Base-by-base conservation (phyloP, 495 filamentous ascomycete genomes). In the Penicillium mononematosum region DNA sequence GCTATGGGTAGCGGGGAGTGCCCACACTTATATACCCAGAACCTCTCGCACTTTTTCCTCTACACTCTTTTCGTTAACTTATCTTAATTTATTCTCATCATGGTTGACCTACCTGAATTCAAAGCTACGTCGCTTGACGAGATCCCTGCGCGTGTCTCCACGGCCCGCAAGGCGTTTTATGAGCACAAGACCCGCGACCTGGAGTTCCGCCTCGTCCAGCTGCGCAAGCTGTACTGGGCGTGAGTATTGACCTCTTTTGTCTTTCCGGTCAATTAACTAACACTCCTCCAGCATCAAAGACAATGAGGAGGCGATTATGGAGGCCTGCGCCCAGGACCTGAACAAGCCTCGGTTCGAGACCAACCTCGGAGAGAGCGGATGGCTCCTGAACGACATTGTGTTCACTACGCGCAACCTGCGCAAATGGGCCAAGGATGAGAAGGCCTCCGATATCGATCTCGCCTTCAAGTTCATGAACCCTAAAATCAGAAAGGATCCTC, bases 191-290 rank as follows among this genome's bases (percentile, higher is more conserved):
- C 90, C 4, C 88, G 88, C 65, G 80, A 88, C 51, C 67, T 96
- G 53, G 82, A 88, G 61, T 98, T 88, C 78, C 83, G 94, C 50
- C 78, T 91, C 49, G 75, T 82, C 17, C 93, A 97, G 79, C 85
- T 97, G 38, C 87, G 91, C 48, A 92, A 91, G 78, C 86, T 97
- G 43, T 97, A 95, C 77, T 96, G 92, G 92, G 92, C 83, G 83
- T 86, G 67, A 76, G 75, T 63, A 19, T 10, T 22, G 56, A 3
- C n/a, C 31, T 32, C 45, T 20, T 10, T 16, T 32, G 10, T 34
- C 19, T 14, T 27, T 27, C 31, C 14, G 6, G 49, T 14, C 22
- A 22, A 3, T 10, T 7, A 4, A 44, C 22, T 69, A 51, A 64
- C 61, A 12, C 31, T 5, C 31, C 36, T 17, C 4, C 36, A 86